phyloP scores from a whole-genome alignment of 768 basidiomycete genomes.

The Lepiota subincarnata region DNA sequence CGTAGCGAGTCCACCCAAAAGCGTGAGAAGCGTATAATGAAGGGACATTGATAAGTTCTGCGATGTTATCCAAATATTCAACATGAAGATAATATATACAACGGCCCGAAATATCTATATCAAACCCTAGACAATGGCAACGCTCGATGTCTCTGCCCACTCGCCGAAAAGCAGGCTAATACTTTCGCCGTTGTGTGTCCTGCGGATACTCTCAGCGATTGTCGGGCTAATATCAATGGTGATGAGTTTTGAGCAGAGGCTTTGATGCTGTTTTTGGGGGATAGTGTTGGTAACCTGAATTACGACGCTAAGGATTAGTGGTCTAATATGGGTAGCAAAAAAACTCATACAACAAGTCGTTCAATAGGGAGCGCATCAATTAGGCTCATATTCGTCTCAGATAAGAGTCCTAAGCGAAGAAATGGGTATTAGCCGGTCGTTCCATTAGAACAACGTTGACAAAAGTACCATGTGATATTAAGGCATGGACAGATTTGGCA shows the following conservation, averaged over 20 bases:
- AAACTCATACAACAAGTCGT: conserved; percentile 71
- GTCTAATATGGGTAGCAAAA: background rate
- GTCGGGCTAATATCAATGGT: conserved; percentile 89
- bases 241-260: conserved; percentile 67
- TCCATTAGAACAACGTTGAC: conserved; percentile 12
- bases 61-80: background rate
- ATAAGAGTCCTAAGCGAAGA: conserved; percentile 59
- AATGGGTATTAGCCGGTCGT: conserved; percentile 8
- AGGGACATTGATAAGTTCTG: background rate
- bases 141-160: conserved; percentile 55
- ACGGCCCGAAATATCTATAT: background rate
- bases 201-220: conserved; percentile 92
- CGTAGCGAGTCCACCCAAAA: background rate
- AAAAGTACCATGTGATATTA: conserved; percentile 84
- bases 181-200: conserved; percentile 92
- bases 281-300: conserved; percentile 90
- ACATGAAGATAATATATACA: conserved; percentile 5
- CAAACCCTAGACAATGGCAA: conserved; percentile 29
- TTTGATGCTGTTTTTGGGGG: conserved; percentile 71
- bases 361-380: conserved; percentile 74
- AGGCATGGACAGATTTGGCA: conserved; percentile 78
- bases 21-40: background rate
- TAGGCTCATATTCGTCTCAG: conserved; percentile 65
- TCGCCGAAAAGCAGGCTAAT: conserved; percentile 86
- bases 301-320: conserved; percentile 5